phyloP scores from a whole-genome alignment of 1,284 basidiomycete species.

The Macrocybe sp. region DNA sequence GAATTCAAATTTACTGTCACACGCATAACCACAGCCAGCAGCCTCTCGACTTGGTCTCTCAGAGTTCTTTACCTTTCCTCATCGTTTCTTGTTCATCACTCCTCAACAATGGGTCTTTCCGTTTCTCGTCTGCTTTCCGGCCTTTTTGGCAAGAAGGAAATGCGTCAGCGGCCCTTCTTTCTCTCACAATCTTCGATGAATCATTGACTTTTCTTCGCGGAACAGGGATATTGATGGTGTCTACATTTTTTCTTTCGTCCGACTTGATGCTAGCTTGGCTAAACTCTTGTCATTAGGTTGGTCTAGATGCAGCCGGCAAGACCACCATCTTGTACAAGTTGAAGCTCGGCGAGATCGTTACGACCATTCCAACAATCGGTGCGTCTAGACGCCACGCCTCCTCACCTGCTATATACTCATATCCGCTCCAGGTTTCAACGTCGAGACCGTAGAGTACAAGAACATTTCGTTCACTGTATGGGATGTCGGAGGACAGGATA shows the following conservation, averaged over 20 bases:
- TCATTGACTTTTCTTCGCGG: slow-evolving; percentile 23
- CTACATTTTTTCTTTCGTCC: slow-evolving; percentile 10
- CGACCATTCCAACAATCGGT: slow-evolving; percentile 99
- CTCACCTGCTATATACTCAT: slow-evolving; percentile 18
- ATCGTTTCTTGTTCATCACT: slow-evolving; percentile 26
- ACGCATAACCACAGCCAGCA: slow-evolving; percentile 29
- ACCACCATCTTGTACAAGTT: slow-evolving; percentile 98
- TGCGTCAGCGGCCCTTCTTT: slow-evolving; percentile 69
- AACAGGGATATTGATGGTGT: slow-evolving; percentile 73
- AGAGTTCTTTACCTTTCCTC: slow-evolving; percentile 27
- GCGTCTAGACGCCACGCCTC: slow-evolving; percentile 29
- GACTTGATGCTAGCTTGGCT: slow-evolving; percentile 8
- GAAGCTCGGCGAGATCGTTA: slow-evolving; percentile 98
- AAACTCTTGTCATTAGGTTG: slow-evolving; percentile 52
- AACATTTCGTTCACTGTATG: slow-evolving; percentile 99
- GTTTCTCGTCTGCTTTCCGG: slow-evolving; percentile 78
- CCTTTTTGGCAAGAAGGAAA: slow-evolving; percentile 99
- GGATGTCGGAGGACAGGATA: slow-evolving; percentile 99
- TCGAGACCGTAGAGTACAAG: slow-evolving; percentile 99
- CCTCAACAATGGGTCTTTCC: slow-evolving; percentile 75
- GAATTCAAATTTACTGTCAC: slow-evolving; percentile 38
- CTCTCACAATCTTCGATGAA: slow-evolving; percentile 37
- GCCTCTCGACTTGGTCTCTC: slow-evolving; percentile 27
- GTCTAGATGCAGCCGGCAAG: slow-evolving; percentile 96
- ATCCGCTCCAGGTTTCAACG: slow-evolving; percentile 80